Conservation (phyloP, 163 green algal species). For the Volvox carteri region DNA sequence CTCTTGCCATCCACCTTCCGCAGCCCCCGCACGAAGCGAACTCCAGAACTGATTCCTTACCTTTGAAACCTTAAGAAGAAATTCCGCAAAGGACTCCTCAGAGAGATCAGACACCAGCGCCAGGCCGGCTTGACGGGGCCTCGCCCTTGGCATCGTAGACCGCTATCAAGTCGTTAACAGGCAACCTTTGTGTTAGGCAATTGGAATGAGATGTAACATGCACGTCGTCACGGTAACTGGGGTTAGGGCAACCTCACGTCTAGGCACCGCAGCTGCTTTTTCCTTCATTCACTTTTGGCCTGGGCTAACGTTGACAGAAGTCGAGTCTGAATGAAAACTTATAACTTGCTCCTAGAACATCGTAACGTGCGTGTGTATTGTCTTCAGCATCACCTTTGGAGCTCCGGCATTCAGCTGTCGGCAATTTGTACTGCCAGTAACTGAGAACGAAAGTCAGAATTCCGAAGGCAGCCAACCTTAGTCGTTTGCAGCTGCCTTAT, state of each 20-base stretch:
- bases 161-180: too few relatives aligned
- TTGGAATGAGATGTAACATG: too few relatives aligned
- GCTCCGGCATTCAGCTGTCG: too few relatives aligned
- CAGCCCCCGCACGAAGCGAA: not conserved
- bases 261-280: not conserved
- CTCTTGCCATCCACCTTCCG: not conserved
- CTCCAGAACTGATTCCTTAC: not conserved
- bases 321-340: too few relatives aligned
- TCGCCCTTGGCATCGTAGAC: not conserved
- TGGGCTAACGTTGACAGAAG: not conserved
- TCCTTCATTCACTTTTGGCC: slow-evolving; percentile 5
- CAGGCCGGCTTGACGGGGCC: not conserved
- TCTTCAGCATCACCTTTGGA: too few relatives aligned
- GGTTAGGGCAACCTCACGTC: too few relatives aligned
- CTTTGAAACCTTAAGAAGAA: not conserved
- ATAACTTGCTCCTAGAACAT: too few relatives aligned
- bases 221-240: too few relatives aligned
- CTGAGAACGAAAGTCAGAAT: not conserved
- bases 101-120: not conserved
- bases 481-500: not conserved
- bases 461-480: not conserved
- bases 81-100: not conserved
- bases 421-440: slow-evolving; percentile 3
- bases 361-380: too few relatives aligned
- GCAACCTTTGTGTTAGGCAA: too few relatives aligned